Base-by-base conservation (phyloP, 106 monocot genomes). In the Allium sativum region DNA sequence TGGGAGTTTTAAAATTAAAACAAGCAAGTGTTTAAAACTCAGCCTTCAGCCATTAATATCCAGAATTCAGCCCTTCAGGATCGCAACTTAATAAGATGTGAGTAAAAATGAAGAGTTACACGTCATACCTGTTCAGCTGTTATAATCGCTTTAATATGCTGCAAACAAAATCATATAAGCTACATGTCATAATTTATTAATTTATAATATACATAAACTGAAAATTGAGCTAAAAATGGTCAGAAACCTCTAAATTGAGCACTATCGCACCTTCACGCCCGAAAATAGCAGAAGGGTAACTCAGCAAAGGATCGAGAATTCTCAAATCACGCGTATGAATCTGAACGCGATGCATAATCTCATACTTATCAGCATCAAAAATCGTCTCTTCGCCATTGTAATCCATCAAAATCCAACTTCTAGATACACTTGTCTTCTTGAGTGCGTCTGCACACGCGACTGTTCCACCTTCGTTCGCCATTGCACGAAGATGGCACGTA, bases 121-220 rank as follows among this genome's bases (percentile, higher is more conserved):
- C 13, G 21, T 17, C 12, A 8, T 70, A 84, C 93, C 89, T 93
- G 89, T 47, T 93, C 78, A 1, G 93, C 82, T 21, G 93, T 94
- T 18, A 94, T 83, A 56, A 94, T 89, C 55, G 93, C 93, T 73
- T 94, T 94, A 48, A 94, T 90, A 55, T 94, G 90, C 94, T 94
- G 94, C 20, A 62, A 22, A 52, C n/a, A 58, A 52, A 8, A 72
- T 56, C 56, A 62, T 31, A 57, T 0, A 71, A 45, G 22, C 9
- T 19, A 52, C 50, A 19, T 16, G 12, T 50, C 52, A 59, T 42
- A 52, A 20, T 56, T 21, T 12, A 17, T 21, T 44, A 13, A 62
- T 44, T 17, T 41, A 51, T 43, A 53, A 21, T 7, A 9, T 12
- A 20, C 42, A 46, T 17, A 70, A 21, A 3, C 21, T 20, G 1